phyloP scores from a whole-genome alignment of 2,329 filamentous ascomycete genomes.

The Byssochlamys sp. region DNA sequence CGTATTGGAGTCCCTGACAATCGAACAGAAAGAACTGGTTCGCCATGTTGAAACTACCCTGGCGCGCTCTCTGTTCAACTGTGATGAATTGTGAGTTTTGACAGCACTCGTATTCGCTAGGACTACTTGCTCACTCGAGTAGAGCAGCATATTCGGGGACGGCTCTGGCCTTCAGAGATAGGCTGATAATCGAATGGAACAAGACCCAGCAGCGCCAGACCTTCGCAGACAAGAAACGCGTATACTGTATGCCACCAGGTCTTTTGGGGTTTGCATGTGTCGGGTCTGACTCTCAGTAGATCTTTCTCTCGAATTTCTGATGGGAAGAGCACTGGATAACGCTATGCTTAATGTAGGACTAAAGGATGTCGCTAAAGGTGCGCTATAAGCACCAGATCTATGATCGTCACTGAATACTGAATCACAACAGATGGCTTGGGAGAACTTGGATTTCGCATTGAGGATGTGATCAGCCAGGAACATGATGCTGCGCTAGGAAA shows the following conservation, averaged over 20 bases:
- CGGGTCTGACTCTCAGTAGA: conserved; percentile 39
- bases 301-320: conserved; percentile 90
- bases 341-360: conserved; percentile 91
- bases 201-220: conserved; percentile 95
- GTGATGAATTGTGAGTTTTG: conserved; percentile 61
- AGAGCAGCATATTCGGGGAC: conserved; percentile 83
- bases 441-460: conserved; percentile 91
- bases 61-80: conserved; percentile 94
- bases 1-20: not conserved
- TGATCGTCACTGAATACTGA: conserved; percentile 13
- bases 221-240: conserved; percentile 76
- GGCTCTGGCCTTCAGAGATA: conserved; percentile 83
- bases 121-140: conserved; percentile 5
- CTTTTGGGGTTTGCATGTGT: not conserved
- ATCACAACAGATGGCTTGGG: conserved; percentile 58
- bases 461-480: conserved; percentile 89
- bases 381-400: conserved; percentile 14
- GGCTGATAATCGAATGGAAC: conserved; percentile 92
- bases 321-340: conserved; percentile 94
- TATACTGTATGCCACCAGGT: conserved; percentile 60
- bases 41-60: conserved; percentile 93
- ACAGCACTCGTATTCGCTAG: not conserved
- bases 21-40: conserved; percentile 63
- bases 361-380: conserved; percentile 75
- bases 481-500: conserved; percentile 95